phyloP scores from a whole-genome alignment of 768 basidiomycete species.

The Pisolithus sp. region DNA sequence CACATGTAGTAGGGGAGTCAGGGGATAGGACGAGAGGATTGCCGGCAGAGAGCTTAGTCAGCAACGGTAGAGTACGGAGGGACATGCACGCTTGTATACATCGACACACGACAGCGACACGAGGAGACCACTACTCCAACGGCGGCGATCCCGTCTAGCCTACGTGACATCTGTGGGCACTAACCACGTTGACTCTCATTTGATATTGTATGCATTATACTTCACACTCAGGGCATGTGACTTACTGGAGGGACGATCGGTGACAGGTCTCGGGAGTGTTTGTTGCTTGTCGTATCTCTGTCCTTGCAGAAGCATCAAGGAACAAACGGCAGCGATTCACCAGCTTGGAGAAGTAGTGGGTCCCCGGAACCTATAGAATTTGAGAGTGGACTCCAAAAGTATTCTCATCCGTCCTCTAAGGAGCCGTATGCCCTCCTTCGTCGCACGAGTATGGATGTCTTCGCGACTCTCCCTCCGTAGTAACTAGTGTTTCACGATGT shows the following conservation, averaged over 20 bases:
- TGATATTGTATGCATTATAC: neutral
- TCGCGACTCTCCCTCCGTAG: neutral
- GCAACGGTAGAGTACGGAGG: too few relatives aligned
- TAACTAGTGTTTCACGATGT: constrained; percentile 9
- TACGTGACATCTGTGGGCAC: neutral
- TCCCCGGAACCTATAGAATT: too few relatives aligned
- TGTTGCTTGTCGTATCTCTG: neutral
- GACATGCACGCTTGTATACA: too few relatives aligned
- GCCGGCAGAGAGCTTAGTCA: too few relatives aligned
- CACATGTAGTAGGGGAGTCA: too few relatives aligned
- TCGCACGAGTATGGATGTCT: constrained; percentile 6
- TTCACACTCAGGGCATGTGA: neutral
- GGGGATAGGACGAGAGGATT: too few relatives aligned
- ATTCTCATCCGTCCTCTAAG: too few relatives aligned
- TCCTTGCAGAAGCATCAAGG: neutral
- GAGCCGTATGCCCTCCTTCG: neutral
- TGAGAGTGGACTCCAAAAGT: too few relatives aligned
- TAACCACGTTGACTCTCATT: neutral
- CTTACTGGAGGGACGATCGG: neutral
- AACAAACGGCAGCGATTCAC: too few relatives aligned
- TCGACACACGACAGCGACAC: too few relatives aligned
- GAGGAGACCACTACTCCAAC: too few relatives aligned
- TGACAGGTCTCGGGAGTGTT: neutral
- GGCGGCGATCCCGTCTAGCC: neutral
- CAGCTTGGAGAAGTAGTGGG: neutral